Conservation (phyloP, 2,329 filamentous ascomycete species). For the Piedraia hortae region DNA sequence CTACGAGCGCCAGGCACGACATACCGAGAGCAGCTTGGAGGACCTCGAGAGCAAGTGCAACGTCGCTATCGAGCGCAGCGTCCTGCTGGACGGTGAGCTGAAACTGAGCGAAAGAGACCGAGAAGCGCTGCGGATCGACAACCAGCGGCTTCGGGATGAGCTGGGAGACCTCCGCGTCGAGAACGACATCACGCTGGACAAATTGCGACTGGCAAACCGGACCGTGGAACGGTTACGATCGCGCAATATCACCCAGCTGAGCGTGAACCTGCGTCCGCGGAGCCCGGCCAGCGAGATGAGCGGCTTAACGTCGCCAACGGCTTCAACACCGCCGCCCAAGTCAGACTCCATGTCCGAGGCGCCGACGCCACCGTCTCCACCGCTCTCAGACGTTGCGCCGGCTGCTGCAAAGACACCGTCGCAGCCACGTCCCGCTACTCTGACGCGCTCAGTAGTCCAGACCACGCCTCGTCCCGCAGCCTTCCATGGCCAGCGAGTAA, state of each 20-base stretch:
- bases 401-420: constrained; percentile 18
- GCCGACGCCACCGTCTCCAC: constrained; percentile 72
- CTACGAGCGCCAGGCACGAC: constrained; percentile 83
- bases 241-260: constrained; percentile 23
- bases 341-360: constrained; percentile 35
- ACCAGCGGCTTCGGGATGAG: constrained; percentile 71
- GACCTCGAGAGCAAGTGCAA: constrained; percentile 96
- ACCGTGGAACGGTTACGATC: constrained; percentile 22
- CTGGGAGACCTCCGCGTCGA: constrained; percentile 83
- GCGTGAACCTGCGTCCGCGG: constrained; percentile 17
- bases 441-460: constrained; percentile 22
- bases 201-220: constrained; percentile 45
- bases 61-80: constrained; percentile 65
- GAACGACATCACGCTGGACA: constrained; percentile 79
- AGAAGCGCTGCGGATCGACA: constrained; percentile 66
- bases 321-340: constrained; percentile 60
- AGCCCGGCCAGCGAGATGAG: constrained; percentile 22
- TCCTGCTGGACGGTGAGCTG: constrained; percentile 89
- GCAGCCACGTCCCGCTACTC: constrained; percentile 19
- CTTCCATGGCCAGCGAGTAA: constrained; percentile 20
- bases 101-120: constrained; percentile 76
- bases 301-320: constrained; percentile 72
- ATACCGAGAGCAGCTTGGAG: constrained; percentile 84
- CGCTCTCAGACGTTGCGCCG: constrained; percentile 58
- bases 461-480: constrained; percentile 18